Base-by-base conservation (phyloP, 495 filamentous ascomycete genomes). In the Copromyces sp. region DNA sequence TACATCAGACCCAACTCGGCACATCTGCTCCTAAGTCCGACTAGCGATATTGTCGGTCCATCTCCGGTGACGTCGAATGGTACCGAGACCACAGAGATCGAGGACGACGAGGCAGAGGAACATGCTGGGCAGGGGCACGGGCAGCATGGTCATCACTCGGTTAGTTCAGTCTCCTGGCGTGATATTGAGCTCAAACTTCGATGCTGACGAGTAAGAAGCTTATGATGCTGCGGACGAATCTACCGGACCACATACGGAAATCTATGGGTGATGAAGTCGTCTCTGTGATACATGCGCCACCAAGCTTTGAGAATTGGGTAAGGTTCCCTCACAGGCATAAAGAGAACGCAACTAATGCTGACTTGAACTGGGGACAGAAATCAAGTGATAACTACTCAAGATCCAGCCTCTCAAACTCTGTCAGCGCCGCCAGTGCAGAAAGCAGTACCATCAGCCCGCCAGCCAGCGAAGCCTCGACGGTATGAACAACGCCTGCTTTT, bases 271-370 rank as follows among this genome's bases (percentile, higher is more conserved):
- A 94, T 72, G 93, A 95, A 70, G 88, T 92, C 32, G 85, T 90
- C 72, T 97, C 94, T 3, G 94, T 95, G 68, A 97, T 97, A 76
- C 93, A 96, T 83, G 93, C 91, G 29, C 94, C 94, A 4, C 82
- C 91, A 75, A 91, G 90, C 45, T 97, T 94, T 81, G 86, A 87
- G 69, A 86, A 87, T 71, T 94, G 94, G 87, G 92, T 95, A 77
- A 83, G 90, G 82, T 24, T 70, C 17, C 68, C 9, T 38, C 37
- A 20, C 42, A 69, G 16, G n/a, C 39, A 39, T 45, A 2, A 47
- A 12, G 41, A 39, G 39, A 9, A 32, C 14, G 45, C 71, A 41
- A 39, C 38, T 8, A 53, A 39, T 76, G 40, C 32, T 79, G 40
- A 74, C 40, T 9, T 73, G 61, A 74, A 73, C 69, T 70, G 29